Conservation (phyloP, 202 grass and related monocot species). For the Eragrostis tef region DNA sequence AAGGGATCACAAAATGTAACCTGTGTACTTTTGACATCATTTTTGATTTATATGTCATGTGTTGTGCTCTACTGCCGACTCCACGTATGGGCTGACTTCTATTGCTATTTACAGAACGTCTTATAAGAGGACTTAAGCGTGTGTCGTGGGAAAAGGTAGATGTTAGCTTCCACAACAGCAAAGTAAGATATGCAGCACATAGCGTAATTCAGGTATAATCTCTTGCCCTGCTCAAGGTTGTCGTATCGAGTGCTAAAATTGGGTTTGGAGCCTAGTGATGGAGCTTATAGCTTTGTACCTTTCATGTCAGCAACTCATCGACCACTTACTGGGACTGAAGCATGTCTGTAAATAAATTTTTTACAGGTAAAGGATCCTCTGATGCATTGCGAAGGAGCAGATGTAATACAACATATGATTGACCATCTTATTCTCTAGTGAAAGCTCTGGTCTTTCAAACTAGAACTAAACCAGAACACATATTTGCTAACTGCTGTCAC, state of each 20-base stretch:
- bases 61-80: neutral
- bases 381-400: slow-evolving; percentile 78
- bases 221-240: neutral
- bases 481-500: slow-evolving; percentile 48
- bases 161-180: slow-evolving; percentile 87
- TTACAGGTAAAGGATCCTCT: slow-evolving; percentile 79
- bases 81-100: slow-evolving; percentile 29
- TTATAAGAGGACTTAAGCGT: slow-evolving; percentile 71
- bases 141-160: slow-evolving; percentile 97
- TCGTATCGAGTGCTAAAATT: slow-evolving; percentile 27
- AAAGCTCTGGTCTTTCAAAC: slow-evolving; percentile 7
- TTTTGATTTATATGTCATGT: slow-evolving; percentile 6
- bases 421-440: slow-evolving; percentile 72
- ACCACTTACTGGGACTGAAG: slow-evolving; percentile 32
- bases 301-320: slow-evolving; percentile 13
- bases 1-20: slow-evolving; percentile 30
- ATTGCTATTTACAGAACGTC: slow-evolving; percentile 63
- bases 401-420: slow-evolving; percentile 91
- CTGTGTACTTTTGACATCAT: neutral
- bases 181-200: slow-evolving; percentile 85
- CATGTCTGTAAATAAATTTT: slow-evolving; percentile 23
- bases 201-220: slow-evolving; percentile 84
- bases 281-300: neutral
- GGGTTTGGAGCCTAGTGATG: neutral
- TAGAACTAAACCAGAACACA: slow-evolving; percentile 5